A percentile compares a stretch with the other conserved stretches of the same genome.
Evolutionary conservation across 768 basidiomycete species (phyloP).

Genomic region (Mycena albidolilacea): DNA sequence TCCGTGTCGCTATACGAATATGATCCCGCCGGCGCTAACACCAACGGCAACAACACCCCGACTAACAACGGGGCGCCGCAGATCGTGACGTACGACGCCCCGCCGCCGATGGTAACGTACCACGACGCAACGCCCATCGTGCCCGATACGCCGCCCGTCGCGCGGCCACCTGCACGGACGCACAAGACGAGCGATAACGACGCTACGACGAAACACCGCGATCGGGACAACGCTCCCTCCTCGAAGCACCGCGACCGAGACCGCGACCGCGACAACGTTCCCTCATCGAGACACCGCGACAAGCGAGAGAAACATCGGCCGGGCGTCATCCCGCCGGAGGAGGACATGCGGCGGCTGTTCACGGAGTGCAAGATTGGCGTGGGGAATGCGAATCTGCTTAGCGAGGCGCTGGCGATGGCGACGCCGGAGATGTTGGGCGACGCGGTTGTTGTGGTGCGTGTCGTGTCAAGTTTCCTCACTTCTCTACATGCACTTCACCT

Average conservation of each 20-base stretch:
- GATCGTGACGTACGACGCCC: background rate
- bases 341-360: conserved; percentile 86
- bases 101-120: conserved; percentile 49
- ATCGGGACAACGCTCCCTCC: too few species aligned
- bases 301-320: too few species aligned
- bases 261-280: too few species aligned
- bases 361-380: conserved; percentile 89
- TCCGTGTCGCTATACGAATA: background rate
- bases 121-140: conserved; percentile 51
- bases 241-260: background rate
- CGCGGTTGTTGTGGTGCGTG: conserved; percentile 76
- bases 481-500: too few species aligned
- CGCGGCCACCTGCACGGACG: conserved; percentile 50
- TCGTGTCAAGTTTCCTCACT: too few species aligned
- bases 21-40: conserved; percentile 35
- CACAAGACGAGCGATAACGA: conserved; percentile 48
- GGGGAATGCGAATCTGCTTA: conserved; percentile 84
- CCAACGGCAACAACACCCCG: conserved; percentile 8
- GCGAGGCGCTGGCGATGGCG: conserved; percentile 78
- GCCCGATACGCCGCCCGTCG: conserved; percentile 44
- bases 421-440: conserved; percentile 80
- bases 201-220: background rate
- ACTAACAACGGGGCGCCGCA: background rate
- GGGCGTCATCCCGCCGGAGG: conserved; percentile 77
- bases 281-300: background rate